A percentile compares a stretch with the other conserved stretches of the same genome.
Conservation (phyloP, 805 yeast genomes). For the Ogataea pilisensis region DNA sequence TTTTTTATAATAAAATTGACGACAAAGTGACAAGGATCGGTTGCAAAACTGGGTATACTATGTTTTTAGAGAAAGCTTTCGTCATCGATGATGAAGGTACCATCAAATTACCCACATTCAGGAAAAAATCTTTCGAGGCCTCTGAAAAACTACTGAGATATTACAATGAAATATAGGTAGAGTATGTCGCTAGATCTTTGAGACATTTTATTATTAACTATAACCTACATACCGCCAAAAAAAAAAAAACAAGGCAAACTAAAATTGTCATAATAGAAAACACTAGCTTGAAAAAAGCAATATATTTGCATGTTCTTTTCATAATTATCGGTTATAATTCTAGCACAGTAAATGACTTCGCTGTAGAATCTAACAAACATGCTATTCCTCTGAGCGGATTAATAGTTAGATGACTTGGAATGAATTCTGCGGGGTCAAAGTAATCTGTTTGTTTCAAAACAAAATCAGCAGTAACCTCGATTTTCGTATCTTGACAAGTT, state of each 20-base stretch:
- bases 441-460: constrained; percentile 7
- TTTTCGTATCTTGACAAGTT: not conserved
- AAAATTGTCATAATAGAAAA: no score
- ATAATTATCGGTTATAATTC: no score
- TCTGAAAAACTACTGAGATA: constrained; percentile 9
- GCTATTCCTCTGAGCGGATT: constrained; percentile 31
- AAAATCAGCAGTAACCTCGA: constrained; percentile 5
- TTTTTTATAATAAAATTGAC: not conserved
- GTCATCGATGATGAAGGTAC: constrained; percentile 14
- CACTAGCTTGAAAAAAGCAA: no score
- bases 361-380: constrained; percentile 38
- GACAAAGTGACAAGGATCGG: not conserved
- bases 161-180: no score
- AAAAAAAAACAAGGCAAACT: no score
- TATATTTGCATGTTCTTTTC: no score
- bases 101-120: constrained; percentile 7
- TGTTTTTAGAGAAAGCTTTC: constrained; percentile 12
- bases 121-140: constrained; percentile 5
- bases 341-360: constrained; percentile 37
- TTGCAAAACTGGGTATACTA: constrained; percentile 12
- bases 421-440: constrained; percentile 10
- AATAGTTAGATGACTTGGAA: constrained; percentile 33
- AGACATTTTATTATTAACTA: no score
- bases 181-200: no score
- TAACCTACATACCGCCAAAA: no score